A percentile compares a stretch with the other conserved stretches of the same genome.
Conservation (phyloP, 2,329 filamentous ascomycete genomes). For the Nemania diffusa region DNA sequence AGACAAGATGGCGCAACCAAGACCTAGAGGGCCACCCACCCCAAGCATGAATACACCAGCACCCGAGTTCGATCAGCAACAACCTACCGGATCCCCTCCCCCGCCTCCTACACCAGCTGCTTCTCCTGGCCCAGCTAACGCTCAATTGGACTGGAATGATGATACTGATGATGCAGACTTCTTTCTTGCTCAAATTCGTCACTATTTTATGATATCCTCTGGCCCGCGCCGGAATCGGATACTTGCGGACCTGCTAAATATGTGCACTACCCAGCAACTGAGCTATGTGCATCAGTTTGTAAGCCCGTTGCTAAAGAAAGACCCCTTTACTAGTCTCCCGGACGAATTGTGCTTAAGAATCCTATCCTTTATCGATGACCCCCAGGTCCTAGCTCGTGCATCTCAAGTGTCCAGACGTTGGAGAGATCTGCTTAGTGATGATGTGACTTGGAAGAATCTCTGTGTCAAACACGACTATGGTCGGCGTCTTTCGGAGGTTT, state of each 20-base stretch:
- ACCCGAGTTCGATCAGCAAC: slow-evolving; percentile 69
- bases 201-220: slow-evolving; percentile 82
- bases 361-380: slow-evolving; percentile 95
- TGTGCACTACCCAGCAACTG: slow-evolving; percentile 93
- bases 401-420: slow-evolving; percentile 97
- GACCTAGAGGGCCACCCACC: slow-evolving; percentile 69
- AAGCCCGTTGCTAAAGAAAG: slow-evolving; percentile 92
- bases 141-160: slow-evolving; percentile 77
- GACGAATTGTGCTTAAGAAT: slow-evolving; percentile 93
- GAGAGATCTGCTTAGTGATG: slow-evolving; percentile 92
- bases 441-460: slow-evolving; percentile 97
- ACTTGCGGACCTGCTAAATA: slow-evolving; percentile 87
- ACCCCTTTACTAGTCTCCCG: slow-evolving; percentile 91
- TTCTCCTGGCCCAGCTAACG: slow-evolving; percentile 70
- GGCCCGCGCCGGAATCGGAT: slow-evolving; percentile 81
- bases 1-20: slow-evolving; percentile 65
- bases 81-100: slow-evolving; percentile 67
- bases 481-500: slow-evolving; percentile 65
- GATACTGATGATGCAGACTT: slow-evolving; percentile 84
- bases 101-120: slow-evolving; percentile 73
- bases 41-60: slow-evolving; percentile 74
- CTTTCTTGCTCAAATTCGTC: slow-evolving; percentile 80
- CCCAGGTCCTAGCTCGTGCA: slow-evolving; percentile 89
- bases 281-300: slow-evolving; percentile 98
- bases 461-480: slow-evolving; percentile 95